These are phyloP conservation scores for Capsella rubella DNA, from an alignment of 441 rosid species.

Conservation along the genomic window DNA sequence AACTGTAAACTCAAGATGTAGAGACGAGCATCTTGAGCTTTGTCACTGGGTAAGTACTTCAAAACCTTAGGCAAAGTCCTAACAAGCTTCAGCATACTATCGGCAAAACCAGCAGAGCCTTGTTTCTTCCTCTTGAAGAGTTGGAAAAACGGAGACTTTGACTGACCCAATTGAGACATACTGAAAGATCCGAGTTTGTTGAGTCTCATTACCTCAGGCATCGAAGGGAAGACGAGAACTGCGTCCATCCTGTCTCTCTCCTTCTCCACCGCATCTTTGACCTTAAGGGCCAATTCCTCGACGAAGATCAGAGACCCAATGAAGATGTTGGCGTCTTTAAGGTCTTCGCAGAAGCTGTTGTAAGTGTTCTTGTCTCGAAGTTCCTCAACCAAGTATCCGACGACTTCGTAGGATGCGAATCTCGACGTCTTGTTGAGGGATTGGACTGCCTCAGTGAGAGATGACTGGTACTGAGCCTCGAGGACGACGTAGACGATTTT, in stretches of 20 bases:
- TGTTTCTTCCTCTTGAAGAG: conserved; percentile 92
- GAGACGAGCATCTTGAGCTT: conserved; percentile 96
- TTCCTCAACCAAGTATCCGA: conserved; percentile 94
- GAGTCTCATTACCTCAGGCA: conserved; percentile 99
- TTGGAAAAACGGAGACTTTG: conserved; percentile 94
- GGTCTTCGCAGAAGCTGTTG: conserved; percentile 79
- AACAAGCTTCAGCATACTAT: conserved; percentile 93
- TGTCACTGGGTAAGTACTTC: conserved; percentile 92
- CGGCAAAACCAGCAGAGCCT: conserved; percentile 93
- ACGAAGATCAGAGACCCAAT: conserved; percentile 95
- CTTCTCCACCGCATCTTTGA: conserved; percentile 91
- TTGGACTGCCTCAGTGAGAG: conserved; percentile 78
- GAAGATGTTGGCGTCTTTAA: conserved; percentile 89
- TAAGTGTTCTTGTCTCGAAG: conserved; percentile 75
- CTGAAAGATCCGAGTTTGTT: conserved; percentile 97
- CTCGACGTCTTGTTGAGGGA: conserved; percentile 66
- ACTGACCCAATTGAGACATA: conserved; percentile 98
- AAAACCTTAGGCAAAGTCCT: conserved; percentile 94
- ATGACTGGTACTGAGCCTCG: conserved; percentile 96
- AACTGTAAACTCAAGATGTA: conserved; percentile 95
- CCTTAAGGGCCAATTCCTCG: conserved; percentile 93
- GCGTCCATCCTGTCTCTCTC: conserved; percentile 95
- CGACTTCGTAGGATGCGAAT: conserved; percentile 78
- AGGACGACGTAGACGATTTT: conserved; percentile 93
- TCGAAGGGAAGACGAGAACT: conserved; percentile 97